Base-by-base conservation (phyloP, 345 rosid species). In the Brassica rapa region DNA sequence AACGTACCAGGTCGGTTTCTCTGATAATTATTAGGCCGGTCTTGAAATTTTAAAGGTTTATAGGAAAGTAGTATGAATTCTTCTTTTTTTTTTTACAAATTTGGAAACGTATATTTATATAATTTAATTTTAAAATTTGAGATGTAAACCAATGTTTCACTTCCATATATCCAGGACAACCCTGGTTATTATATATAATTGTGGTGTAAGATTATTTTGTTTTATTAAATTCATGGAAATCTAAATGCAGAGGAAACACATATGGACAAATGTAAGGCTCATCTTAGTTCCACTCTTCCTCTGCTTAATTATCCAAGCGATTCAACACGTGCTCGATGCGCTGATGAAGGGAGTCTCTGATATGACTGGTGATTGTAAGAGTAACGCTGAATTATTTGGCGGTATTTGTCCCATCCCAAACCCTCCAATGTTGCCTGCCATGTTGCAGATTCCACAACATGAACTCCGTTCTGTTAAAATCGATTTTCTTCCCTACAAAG, bases 341-440 rank as follows among this genome's bases (percentile, higher is more conserved):
- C 43, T 32, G 37, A 19, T 35, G 56, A 68, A 84, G 1, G 72
- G 66, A 55, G 51, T 75, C 29, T 43, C 83, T 3, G 51, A 49
- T 3, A 56, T 29, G 83, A 9, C 1, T 46, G 15, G 41, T 6
- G 65, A 62, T 0, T 78, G 82, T 60, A 55, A 8, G n/a, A 66
- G 7, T 46, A 66, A 69, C 75, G 87, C 91, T 85, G 86, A 19
- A 25, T 4, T 25, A 3, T 1, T 7, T 63, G 25, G 2, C 39
- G 53, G 35, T 77, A 15, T 15, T 0, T 92, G 97, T 80, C 72
- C 91, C 8, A 77, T 89, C 75, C 78, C 76, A 30, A 80, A 39
- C 23, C 98, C 98, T 29, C 86, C 85, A 3, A 60, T 74, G 72
- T 91, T 92, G 91, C 98, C 98, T 55, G 88, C 95, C 11, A 6